Conservation (phyloP, 345 rosid genomes). For the Streptanthus diversifolius region DNA sequence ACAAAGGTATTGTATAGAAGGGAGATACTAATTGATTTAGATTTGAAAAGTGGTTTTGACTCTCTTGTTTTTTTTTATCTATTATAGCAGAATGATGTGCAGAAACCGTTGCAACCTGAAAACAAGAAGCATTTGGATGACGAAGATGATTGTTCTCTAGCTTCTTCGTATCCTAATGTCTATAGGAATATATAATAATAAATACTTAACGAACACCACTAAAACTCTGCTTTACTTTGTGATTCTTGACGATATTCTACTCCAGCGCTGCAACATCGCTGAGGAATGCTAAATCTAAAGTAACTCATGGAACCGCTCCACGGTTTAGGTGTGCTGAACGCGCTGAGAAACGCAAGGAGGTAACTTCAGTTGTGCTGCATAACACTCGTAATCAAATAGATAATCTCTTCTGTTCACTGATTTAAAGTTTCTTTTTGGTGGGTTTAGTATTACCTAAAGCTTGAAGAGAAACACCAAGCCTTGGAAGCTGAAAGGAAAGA, state of each 20-base stretch:
- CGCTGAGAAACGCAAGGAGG: slow-evolving; percentile 96
- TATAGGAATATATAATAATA: too few relatives aligned
- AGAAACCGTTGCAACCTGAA: slow-evolving; percentile 43
- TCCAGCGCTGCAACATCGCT: slow-evolving; percentile 38
- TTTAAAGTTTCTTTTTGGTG: not conserved
- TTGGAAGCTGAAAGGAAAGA: slow-evolving; percentile 72
- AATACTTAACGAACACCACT: too few relatives aligned
- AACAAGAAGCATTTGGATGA: slow-evolving; percentile 63
- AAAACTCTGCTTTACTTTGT: too few relatives aligned
- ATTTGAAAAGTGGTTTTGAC: not conserved
- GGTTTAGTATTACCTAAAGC: slow-evolving; percentile 67
- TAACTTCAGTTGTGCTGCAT: slow-evolving; percentile 15
- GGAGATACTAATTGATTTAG: not conserved
- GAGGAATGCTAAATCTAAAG: slow-evolving; percentile 49
- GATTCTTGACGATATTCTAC: slow-evolving; percentile 9
- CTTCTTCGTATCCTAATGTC: slow-evolving; percentile 98
- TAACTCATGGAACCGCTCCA: slow-evolving; percentile 86
- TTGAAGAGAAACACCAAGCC: slow-evolving; percentile 84
- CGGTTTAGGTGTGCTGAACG: slow-evolving; percentile 68
- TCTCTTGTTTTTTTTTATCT: not conserved
- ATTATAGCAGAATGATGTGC: slow-evolving; percentile 48
- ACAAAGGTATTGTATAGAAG: slow-evolving; percentile 6
- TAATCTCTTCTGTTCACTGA: not conserved
- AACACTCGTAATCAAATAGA: not conserved
- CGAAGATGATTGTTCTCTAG: slow-evolving; percentile 68